Conservation (phyloP, 164 flowering plant species). For the Umbilicus rupestris region DNA sequence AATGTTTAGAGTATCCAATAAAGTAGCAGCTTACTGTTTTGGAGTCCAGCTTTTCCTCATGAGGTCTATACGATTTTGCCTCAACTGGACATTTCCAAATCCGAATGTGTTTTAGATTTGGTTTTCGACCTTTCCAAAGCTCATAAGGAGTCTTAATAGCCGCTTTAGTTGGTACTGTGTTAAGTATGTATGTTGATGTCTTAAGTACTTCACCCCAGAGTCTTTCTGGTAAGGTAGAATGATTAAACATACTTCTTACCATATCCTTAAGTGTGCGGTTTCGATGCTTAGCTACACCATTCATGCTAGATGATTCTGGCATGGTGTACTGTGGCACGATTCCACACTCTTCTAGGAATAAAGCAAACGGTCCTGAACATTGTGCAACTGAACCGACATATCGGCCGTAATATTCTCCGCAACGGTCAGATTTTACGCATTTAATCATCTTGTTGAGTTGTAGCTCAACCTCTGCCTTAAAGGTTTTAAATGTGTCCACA, state of each 20-base stretch:
- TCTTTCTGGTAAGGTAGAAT: too few species aligned
- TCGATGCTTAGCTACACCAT: too few species aligned
- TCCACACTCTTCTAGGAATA: not conserved
- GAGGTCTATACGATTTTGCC: not conserved
- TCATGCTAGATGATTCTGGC: not conserved
- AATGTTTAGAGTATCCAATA: not conserved
- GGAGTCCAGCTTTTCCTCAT: too few species aligned
- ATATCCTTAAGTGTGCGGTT: constrained; percentile 2
- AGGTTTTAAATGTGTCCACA: not conserved
- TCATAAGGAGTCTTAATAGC: constrained; percentile 1
- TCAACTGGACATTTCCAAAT: too few species aligned
- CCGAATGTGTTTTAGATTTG: too few species aligned
- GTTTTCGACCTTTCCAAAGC: not conserved
- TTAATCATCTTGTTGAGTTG: not conserved
- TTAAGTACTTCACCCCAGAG: too few species aligned
- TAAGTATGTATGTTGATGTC: not conserved
- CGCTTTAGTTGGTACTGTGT: not conserved
- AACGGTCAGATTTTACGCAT: not conserved
- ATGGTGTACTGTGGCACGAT: not conserved
- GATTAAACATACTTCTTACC: not conserved
- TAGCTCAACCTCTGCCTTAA: not conserved
- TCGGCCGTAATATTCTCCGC: not conserved
- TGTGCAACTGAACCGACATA: not conserved
- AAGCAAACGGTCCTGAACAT: not conserved
- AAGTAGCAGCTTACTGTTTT: not conserved